Percentiles rank a stretch among this genome's conserved stretches.
Evolutionary conservation across 768 basidiomycete species (phyloP).

Genomic region (Auriscalpium microsporum): DNA sequence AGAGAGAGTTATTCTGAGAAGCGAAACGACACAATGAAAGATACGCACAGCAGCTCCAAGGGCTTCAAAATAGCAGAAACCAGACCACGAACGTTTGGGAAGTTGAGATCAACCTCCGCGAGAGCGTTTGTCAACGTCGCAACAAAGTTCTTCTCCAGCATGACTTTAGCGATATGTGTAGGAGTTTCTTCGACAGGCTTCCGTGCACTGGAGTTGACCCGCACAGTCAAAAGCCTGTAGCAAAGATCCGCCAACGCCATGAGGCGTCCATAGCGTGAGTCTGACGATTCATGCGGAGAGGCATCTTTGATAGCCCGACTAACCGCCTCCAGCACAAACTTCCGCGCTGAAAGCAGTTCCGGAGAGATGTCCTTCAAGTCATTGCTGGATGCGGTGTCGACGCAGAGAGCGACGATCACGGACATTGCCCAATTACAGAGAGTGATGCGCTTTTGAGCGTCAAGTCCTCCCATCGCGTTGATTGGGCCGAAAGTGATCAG

Average conservation of each 20-base stretch:
- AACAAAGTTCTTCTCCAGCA: slow-evolving; percentile 98
- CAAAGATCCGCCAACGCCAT: slow-evolving; percentile 83
- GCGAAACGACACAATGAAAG: background rate
- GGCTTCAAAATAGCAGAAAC: slow-evolving; percentile 86
- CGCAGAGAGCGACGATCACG: slow-evolving; percentile 86
- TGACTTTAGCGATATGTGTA: slow-evolving; percentile 90
- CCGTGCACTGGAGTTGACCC: slow-evolving; percentile 46
- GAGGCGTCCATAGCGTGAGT: slow-evolving; percentile 79
- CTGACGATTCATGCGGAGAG: slow-evolving; percentile 43
- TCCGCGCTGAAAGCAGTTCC: slow-evolving; percentile 85
- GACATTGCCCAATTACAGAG: slow-evolving; percentile 86
- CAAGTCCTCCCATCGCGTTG: slow-evolving; percentile 47
- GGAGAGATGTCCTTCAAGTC: slow-evolving; percentile 70
- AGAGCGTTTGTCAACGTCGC: slow-evolving; percentile 79
- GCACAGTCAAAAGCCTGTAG: slow-evolving; percentile 76
- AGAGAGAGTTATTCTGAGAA: background rate
- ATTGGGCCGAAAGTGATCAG: slow-evolving; percentile 73
- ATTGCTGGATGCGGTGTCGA: slow-evolving; percentile 60
- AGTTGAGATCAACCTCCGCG: slow-evolving; percentile 91
- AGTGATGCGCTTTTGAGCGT: slow-evolving; percentile 47
- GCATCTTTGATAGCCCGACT: slow-evolving; percentile 82
- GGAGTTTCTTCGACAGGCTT: slow-evolving; percentile 65
- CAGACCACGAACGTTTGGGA: slow-evolving; percentile 79
- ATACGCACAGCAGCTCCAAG: slow-evolving; percentile 75
- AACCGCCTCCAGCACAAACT: slow-evolving; percentile 84